phyloP scores from a whole-genome alignment of 2,329 filamentous ascomycete genomes.

The Macrophomina phaseolina region DNA sequence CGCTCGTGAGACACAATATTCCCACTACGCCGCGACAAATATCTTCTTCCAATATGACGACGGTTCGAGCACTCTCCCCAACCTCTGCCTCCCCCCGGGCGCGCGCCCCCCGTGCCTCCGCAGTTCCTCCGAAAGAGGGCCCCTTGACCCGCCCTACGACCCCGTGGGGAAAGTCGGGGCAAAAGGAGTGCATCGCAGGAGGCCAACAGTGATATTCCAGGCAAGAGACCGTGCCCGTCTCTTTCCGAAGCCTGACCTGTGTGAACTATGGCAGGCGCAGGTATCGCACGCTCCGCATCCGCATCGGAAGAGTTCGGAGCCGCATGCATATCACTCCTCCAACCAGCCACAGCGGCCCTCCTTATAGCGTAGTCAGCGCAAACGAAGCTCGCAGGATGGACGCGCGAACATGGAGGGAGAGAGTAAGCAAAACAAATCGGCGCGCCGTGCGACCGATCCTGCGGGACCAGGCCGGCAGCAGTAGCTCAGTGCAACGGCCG shows the following conservation, averaged over 20 bases:
- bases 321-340: conserved; percentile 3
- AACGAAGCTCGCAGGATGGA: no score
- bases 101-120: neutral
- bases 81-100: no score
- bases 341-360: neutral
- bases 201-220: neutral
- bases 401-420: no score
- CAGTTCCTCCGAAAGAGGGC: conserved; percentile 3
- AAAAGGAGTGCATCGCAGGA: neutral
- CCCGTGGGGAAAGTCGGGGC: conserved; percentile 15
- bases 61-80: neutral
- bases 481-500: neutral
- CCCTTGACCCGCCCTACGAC: neutral
- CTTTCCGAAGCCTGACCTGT: neutral
- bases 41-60: neutral
- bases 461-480: neutral
- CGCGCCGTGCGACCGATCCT: neutral
- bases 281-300: neutral
- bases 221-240: neutral
- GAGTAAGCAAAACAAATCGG: neutral
- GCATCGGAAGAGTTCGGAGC: conserved; percentile 11
- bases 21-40: neutral
- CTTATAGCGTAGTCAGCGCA: neutral
- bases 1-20: neutral
- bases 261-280: neutral